Conservation (phyloP, 2,329 filamentous ascomycete species). For the Hypocreales sp. region DNA sequence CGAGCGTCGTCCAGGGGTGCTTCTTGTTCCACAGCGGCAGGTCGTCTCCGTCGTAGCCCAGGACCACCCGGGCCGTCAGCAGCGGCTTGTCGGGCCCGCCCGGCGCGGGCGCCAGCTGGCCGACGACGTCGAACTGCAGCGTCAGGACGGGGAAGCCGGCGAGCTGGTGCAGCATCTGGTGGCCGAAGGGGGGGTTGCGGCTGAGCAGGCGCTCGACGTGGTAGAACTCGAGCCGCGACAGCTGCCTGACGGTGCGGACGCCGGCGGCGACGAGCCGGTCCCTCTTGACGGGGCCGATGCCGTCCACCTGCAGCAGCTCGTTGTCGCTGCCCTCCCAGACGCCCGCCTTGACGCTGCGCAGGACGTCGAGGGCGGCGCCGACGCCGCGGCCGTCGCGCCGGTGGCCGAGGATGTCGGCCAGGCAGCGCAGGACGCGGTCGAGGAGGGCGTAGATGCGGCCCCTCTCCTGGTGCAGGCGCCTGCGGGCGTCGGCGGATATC, state of each 20-base stretch:
- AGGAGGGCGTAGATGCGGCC: slow-evolving; percentile 16
- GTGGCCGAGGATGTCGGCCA: slow-evolving; percentile 21
- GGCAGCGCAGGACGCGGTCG: slow-evolving; percentile 19
- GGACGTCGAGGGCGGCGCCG: slow-evolving; percentile 58
- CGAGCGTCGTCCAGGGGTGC: slow-evolving; percentile 54
- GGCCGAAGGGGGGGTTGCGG: slow-evolving; percentile 72
- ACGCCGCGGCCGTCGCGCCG: slow-evolving; percentile 47
- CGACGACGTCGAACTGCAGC: slow-evolving; percentile 21
- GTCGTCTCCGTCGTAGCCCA: slow-evolving; percentile 56
- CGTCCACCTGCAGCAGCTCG: slow-evolving; percentile 71
- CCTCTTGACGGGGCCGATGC: slow-evolving; percentile 60
- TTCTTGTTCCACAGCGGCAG: slow-evolving; percentile 47
- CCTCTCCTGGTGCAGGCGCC: slow-evolving; percentile 16
- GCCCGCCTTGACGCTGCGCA: slow-evolving; percentile 58
- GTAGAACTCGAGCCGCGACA: slow-evolving; percentile 50
- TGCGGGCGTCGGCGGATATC: slow-evolving; percentile 15
- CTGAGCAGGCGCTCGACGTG: slow-evolving; percentile 64
- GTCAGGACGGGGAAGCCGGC: slow-evolving; percentile 51
- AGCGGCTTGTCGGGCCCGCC: slow-evolving; percentile 7
- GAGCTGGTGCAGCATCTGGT: slow-evolving; percentile 48
- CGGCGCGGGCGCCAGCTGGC: slow-evolving; percentile 10
- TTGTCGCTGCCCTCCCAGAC: slow-evolving; percentile 70
- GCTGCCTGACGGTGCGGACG: slow-evolving; percentile 54
- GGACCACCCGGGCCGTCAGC: slow-evolving; percentile 41
- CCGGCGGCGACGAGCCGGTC: slow-evolving; percentile 58